Evolutionary conservation across 2,329 filamentous ascomycete genomes (phyloP), one percentile per base, ranked within the genome.

Genomic region (Penicillium sp.): DNA sequence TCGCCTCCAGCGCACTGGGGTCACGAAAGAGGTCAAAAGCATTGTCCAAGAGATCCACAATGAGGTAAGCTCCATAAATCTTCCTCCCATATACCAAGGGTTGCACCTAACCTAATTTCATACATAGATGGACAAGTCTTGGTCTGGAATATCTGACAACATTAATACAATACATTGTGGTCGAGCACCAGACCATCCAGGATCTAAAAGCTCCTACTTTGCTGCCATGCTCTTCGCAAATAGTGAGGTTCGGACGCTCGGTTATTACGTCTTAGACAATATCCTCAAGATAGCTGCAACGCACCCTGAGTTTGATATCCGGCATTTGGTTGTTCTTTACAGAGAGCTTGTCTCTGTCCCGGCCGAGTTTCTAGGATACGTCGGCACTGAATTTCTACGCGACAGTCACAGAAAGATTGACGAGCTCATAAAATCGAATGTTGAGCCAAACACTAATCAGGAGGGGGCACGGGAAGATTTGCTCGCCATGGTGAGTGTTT

Each of bases 401-500:
- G 27, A 45, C n/a, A 45, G 42, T 17, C 42, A 45, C 15, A 32
- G 30, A 17, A 45, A 45, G 32, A 36, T 45, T 24, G 29, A 45
- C n/a, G 30, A 45, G 9, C 42, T 45, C 20, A 36, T 57, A 5
- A 47, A 32, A 9, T 17, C 34, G 7, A 37, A 24, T 12, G 41
- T 55, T 26, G 45, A 51, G 27, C 12, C 3, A 5, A 52, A 52
- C 13, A 8, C 27, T 10, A 50, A 57, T 34, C n/a, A 32, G 7
- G 17, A 42, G 9, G 45, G 47, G 10, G 55, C 48, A 21, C 45
- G 55, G 10, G 55, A 52, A 27, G 55, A 52, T 23, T 50, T 57
- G 3, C 41, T 57, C 7, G 55, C 55, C 4, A 41, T 57, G 52
- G 30, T 57, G 7, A 55, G 55, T 47, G 51, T 49, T 4, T 55